A percentile compares a stretch with the other conserved stretches of the same genome.
Conservation (phyloP, 2,329 filamentous ascomycete species). For the Cylindrodendrum hubeiense region DNA sequence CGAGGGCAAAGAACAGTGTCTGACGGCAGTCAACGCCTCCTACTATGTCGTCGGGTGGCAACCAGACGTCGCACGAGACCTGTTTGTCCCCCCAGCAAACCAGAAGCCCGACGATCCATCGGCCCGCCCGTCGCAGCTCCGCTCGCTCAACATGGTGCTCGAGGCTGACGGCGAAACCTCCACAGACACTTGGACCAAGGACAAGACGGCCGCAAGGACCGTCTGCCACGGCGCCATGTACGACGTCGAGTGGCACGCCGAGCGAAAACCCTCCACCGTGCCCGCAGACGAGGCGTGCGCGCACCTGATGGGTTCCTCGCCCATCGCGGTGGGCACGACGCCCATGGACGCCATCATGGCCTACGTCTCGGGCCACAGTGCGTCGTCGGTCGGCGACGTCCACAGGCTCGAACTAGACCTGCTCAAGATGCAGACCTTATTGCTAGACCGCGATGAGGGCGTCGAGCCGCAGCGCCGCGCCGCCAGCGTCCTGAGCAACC, state of each 20-base stretch:
- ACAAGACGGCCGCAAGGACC: not conserved
- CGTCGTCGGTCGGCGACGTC: not conserved
- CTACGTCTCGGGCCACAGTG: not conserved
- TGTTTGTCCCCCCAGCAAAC: not conserved
- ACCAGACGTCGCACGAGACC: constrained; percentile 25
- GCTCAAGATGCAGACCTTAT: not conserved
- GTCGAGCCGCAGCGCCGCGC: not conserved
- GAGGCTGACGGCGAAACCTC: not conserved
- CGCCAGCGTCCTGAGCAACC: not conserved
- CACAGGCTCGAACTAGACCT: not conserved
- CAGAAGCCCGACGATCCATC: not conserved
- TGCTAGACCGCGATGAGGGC: not conserved
- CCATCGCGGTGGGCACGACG: constrained; percentile 1
- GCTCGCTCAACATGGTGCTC: constrained; percentile 34
- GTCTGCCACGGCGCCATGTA: constrained; percentile 13
- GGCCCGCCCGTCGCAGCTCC: not conserved
- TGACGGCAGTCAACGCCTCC: constrained; percentile 45
- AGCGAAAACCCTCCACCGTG: not conserved
- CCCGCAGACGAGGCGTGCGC: not conserved
- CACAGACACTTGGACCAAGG: not conserved
- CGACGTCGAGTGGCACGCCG: not conserved
- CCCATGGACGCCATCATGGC: constrained; percentile 1
- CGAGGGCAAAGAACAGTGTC: constrained; percentile 26
- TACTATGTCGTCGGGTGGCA: constrained; percentile 59
- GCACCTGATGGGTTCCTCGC: not conserved